These are phyloP conservation scores for Choanephora cucurbitarum DNA, from an alignment of 371 early-diverging fungal species.

Conservation along the genomic window DNA sequence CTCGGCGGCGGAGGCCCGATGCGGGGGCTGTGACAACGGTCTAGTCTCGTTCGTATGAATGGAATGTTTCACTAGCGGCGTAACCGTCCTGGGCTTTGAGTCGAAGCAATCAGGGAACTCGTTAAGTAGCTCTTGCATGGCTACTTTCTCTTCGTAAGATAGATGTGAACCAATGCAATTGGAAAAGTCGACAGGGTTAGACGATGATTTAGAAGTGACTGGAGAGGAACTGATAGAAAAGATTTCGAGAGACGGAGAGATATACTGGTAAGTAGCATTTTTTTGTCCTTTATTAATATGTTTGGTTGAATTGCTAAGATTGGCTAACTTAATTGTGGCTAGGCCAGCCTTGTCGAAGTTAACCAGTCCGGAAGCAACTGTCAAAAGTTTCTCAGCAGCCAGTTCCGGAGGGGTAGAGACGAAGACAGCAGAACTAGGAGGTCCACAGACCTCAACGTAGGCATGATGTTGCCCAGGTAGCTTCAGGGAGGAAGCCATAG, in stretches of 20 bases:
- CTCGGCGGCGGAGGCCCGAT: constrained; percentile 12
- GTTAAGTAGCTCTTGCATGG: constrained; percentile 2
- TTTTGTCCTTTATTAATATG: constrained; percentile 14
- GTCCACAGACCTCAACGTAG: constrained; percentile 2
- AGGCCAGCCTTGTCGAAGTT: background rate
- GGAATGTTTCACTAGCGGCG: constrained; percentile 3
- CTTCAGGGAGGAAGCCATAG: constrained; percentile 2
- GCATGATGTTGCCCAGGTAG: constrained; percentile 9
- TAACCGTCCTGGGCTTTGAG: background rate
- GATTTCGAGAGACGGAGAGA: background rate
- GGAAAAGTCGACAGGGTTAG: background rate
- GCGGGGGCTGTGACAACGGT: constrained; percentile 10
- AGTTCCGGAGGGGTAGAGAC: constrained; percentile 1
- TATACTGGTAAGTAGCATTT: background rate
- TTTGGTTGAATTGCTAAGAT: background rate
- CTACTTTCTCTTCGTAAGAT: background rate
- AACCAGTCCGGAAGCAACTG: constrained; percentile 9
- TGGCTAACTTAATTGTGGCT: background rate
- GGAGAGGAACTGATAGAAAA: background rate
- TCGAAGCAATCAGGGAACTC: constrained; percentile 18
- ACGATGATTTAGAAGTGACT: too few species aligned
- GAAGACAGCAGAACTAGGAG: constrained; percentile 2
- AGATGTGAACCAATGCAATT: background rate
- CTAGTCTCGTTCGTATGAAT: constrained; percentile 19
- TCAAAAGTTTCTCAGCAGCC: background rate